Evolutionary conservation across 1,284 basidiomycete species (phyloP).

Genomic region (Pascua sp.): DNA sequence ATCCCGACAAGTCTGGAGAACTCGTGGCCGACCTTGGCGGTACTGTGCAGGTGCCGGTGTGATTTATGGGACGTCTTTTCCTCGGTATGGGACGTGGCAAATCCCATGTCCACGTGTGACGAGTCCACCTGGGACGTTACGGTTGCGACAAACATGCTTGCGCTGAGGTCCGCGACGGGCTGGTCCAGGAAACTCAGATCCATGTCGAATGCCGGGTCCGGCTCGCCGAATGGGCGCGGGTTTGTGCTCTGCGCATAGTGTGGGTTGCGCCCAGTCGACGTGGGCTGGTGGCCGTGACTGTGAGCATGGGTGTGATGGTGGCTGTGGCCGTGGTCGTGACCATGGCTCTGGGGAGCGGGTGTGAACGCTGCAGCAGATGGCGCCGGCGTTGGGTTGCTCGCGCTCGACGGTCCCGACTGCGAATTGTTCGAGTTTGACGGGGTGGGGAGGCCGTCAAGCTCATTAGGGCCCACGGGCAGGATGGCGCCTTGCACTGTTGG

Average conservation of each 20-base stretch:
- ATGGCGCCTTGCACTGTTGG: slow-evolving; percentile 3
- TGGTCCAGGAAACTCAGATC: slow-evolving; percentile 22
- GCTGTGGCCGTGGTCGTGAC: neutral
- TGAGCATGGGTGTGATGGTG: neutral
- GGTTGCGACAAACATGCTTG: slow-evolving; percentile 7
- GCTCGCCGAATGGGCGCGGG: slow-evolving; percentile 15
- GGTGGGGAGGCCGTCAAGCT: too few species aligned
- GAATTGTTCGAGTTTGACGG: too few species aligned
- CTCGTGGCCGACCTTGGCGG: too few species aligned
- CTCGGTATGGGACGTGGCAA: too few species aligned
- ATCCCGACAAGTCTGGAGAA: too few species aligned
- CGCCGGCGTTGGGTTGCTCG: neutral
- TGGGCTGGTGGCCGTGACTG: too few species aligned
- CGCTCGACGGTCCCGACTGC: too few species aligned
- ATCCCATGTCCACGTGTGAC: neutral
- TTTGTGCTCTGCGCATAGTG: slow-evolving; percentile 17
- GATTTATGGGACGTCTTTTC: too few species aligned
- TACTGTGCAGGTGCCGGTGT: too few species aligned
- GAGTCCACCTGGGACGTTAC: neutral
- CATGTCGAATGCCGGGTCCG: slow-evolving; percentile 17
- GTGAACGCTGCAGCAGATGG: neutral
- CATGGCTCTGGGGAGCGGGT: neutral
- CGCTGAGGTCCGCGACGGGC: slow-evolving; percentile 14
- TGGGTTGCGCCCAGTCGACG: neutral
- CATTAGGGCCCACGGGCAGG: neutral